These are phyloP conservation scores for Mimosa bimucronata DNA, from an alignment of 306 rosid genomes.

Conservation along the genomic window DNA sequence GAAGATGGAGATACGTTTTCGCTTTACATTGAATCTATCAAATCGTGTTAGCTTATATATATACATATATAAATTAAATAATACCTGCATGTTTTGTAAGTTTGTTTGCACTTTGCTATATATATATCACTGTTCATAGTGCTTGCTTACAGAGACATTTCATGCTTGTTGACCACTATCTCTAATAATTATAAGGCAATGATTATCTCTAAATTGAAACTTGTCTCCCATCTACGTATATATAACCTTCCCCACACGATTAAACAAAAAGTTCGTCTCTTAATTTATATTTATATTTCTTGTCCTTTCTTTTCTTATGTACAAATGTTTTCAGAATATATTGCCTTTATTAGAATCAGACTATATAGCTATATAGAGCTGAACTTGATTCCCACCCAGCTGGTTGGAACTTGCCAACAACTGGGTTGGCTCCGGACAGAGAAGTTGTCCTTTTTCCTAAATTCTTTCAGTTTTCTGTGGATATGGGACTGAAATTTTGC, in stretches of 20 bases:
- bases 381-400: conserved; percentile 14
- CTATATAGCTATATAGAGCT: too few species aligned
- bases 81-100: conserved; percentile 40
- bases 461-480: neutral
- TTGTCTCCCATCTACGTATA: conserved; percentile 1
- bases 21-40: conserved; percentile 9
- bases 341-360: neutral
- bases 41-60: conserved; percentile 5
- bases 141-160: conserved; percentile 34
- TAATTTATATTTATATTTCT: neutral
- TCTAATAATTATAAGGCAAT: conserved; percentile 33
- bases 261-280: conserved; percentile 17
- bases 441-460: neutral
- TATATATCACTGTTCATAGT: conserved; percentile 24
- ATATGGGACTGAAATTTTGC: neutral
- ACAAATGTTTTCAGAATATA: neutral
- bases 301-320: neutral
- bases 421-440: conserved; percentile 3
- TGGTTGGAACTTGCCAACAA: conserved; percentile 11
- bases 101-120: conserved; percentile 23
- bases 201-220: conserved; percentile 29
- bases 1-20: conserved; percentile 33
- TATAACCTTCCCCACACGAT: neutral
- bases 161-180: conserved; percentile 24
- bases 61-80: too few species aligned